Evolutionary conservation across 164 flowering plant species (phyloP).

Genomic region (Houttuynia cordata): DNA sequence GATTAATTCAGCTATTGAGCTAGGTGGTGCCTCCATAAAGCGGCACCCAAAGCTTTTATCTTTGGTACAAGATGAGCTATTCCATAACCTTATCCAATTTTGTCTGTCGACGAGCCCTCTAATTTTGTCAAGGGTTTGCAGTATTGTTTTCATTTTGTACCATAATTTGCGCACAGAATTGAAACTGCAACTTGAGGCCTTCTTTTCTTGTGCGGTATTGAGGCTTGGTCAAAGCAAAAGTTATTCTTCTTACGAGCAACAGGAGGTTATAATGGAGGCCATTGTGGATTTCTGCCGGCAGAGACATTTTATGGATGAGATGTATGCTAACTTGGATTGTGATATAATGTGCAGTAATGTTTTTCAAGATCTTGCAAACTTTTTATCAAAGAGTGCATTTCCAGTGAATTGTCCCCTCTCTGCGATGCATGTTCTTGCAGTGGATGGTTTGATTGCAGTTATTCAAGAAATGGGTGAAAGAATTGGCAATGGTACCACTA

Average conservation of each 20-base stretch:
- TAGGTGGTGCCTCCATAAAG: constrained; percentile 21
- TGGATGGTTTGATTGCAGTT: constrained; percentile 31
- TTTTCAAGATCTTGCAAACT: constrained; percentile 27
- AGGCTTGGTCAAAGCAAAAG: constrained; percentile 27
- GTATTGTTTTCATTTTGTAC: constrained; percentile 29
- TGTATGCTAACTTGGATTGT: constrained; percentile 38
- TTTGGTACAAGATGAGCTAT: constrained; percentile 29
- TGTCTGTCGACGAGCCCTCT: constrained; percentile 32
- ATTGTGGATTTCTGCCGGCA: constrained; percentile 38
- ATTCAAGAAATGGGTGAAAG: constrained; percentile 36
- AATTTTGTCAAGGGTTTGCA: constrained; percentile 28
- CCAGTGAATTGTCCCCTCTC: constrained; percentile 36
- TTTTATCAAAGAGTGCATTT: constrained; percentile 31
- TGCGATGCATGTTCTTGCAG: constrained; percentile 30
- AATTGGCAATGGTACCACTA: constrained; percentile 12
- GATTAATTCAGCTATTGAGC: constrained; percentile 31
- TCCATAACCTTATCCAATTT: constrained; percentile 29
- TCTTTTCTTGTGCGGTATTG: constrained; percentile 29
- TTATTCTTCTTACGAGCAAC: constrained; percentile 30
- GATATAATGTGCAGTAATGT: constrained; percentile 26
- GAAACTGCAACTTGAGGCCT: constrained; percentile 33
- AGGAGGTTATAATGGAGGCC: constrained; percentile 37
- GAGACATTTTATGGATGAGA: constrained; percentile 26
- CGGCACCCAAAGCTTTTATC: constrained; percentile 23
- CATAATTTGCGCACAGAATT: constrained; percentile 23